These are phyloP conservation scores for Viola pubescens DNA, from an alignment of 441 rosid genomes.

Conservation along the genomic window DNA sequence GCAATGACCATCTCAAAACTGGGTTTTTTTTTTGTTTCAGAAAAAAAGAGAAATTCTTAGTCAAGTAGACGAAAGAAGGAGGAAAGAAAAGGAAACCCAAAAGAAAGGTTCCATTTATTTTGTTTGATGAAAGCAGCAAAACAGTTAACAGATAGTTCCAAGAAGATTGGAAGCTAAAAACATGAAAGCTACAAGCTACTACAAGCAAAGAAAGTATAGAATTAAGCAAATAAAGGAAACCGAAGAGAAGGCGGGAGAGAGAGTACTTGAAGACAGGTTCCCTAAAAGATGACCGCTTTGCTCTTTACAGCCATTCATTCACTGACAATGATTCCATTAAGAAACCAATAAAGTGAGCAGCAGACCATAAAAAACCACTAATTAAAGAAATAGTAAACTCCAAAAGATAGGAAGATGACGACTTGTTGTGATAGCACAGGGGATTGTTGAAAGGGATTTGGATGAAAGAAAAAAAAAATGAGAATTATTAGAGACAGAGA, in stretches of 20 bases:
- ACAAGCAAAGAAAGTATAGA: conserved; percentile 16
- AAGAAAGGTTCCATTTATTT: conserved; percentile 10
- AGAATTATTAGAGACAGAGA: conserved; percentile 11
- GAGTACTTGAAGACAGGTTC: conserved; percentile 28
- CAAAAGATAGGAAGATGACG: no score
- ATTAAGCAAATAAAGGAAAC: conserved; percentile 14
- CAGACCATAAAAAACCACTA: not conserved
- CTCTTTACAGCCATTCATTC: conserved; percentile 32
- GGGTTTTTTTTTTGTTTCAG: not conserved
- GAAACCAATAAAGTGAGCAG: conserved; percentile 14
- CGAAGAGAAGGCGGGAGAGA: conserved; percentile 15
- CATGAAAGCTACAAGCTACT: conserved; percentile 15
- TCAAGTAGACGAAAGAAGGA: not conserved
- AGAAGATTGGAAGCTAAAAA: conserved; percentile 32
- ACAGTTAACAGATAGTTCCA: conserved; percentile 22
- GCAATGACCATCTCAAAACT: conserved; percentile 7
- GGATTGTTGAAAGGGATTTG: not conserved
- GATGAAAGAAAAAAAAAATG: conserved; percentile 5
- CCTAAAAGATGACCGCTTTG: conserved; percentile 22
- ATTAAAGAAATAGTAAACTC: no score
- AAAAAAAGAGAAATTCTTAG: not conserved
- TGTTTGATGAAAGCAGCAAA: conserved; percentile 6
- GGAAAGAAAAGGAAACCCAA: conserved; percentile 13
- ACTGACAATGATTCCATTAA: conserved; percentile 41
- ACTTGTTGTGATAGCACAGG: no score